Evolutionary conservation across 768 basidiomycete genomes (phyloP), one percentile per base, ranked within the genome.

Genomic region (Naganishia friedmannii): DNA sequence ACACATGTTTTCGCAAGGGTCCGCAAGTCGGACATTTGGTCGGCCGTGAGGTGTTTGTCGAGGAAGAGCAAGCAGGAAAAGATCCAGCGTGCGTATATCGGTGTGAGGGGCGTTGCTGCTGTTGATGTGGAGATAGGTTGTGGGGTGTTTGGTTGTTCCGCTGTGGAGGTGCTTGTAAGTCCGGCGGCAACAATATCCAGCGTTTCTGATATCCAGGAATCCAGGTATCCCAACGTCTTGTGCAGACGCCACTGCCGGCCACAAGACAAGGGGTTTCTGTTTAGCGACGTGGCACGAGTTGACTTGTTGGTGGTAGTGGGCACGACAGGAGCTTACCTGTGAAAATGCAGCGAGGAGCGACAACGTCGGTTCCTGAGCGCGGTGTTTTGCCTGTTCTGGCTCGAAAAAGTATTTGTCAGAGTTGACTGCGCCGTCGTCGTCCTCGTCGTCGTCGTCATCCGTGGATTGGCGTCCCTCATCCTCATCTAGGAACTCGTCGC

Each of bases 401-500:
- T 78, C 71, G 60, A 70, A 51, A 26, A 68, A 37, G 23, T 42
- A 65, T 37, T 72, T 29, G 9, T 71, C 57, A 6, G 7, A 1
- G 21, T 53, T 67, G 23, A 68, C 53, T 46, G 53, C 23, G 31
- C 76, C 77, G 45, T 74, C 76, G 21, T 69, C 68, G 12, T 74
- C 68, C 3, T 69, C 42, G 51, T 76, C 76, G 65, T 86, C 86
- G 46, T 87, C 86, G 12, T 76, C 78, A 28, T 83, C 81, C 39
- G 42, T 81, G 7, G 21, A n/a, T n/a, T 45, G 5, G 67, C 65
- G 12, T 70, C 72, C n/a, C 8, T 21, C 53, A 39, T 60, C 83
- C n/a, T 83, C 84, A 17, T 76, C 74, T 51, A 6, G 28, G 13
- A 29, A 28, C 13, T 19, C 67, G 10, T 69, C 67, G 86, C 87